Evolutionary conservation across 2,329 filamentous ascomycete genomes (phyloP), one percentile per base, ranked within the genome.

Genomic region (Xylaria sp.): DNA sequence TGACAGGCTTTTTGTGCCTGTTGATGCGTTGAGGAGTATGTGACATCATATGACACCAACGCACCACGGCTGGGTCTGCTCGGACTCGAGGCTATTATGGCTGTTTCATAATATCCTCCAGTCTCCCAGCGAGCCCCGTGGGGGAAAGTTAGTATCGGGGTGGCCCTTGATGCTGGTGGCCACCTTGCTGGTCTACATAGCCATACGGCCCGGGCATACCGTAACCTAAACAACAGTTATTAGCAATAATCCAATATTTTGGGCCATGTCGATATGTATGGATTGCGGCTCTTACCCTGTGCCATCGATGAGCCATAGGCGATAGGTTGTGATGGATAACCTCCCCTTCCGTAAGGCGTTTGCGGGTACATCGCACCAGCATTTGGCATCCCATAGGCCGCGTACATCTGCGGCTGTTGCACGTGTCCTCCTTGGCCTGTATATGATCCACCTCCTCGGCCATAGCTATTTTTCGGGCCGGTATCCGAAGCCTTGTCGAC

Each of bases 401-500:
- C 74, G 61, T 81, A 80, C 75, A 79, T 78, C 55, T 78, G 79
- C n/a, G 56, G 65, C 14, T 75, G 73, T 34, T 75, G 77, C 36
- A 69, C 73, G 64, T 80, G 79, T 14, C 72, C 78, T 61, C 75
- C 75, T 61, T 77, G 76, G 24, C 81, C 80, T 17, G 74, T 69
- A 61, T 75, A 78, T 32, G 76, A 75, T 12, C 75, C 77, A 34
- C 76, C 74, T 55, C 78, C 77, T 61, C 79, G 79, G 58, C 82
- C 80, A 51, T 89, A 87, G 61, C 86, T 87, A n/a, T 63, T 68
- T 65, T 89, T 86, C 55, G 89, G 85, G 55, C 89, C 88, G 73
- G 90, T 91, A 81, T 98, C 94, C 67, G 93, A 94, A 70, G 94
- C 96, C 82, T 94, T 97, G 84, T 98, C 95, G 73, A 99, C 95